Conservation (phyloP, 768 basidiomycete species). For the Favolaschia claudopus region DNA sequence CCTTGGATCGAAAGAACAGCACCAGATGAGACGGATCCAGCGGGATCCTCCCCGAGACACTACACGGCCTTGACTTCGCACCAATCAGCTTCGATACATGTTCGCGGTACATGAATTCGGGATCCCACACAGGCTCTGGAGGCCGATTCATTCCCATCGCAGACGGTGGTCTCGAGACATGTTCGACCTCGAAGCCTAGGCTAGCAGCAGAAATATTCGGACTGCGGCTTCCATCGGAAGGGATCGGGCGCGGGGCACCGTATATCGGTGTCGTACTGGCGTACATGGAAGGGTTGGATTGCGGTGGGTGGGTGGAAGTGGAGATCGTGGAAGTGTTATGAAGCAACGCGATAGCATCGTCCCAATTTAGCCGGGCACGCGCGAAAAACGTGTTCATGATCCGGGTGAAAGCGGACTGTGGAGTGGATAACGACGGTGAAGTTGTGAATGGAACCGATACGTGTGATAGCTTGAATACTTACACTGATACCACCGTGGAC, state of each 20-base stretch:
- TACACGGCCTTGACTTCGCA: conserved; percentile 69
- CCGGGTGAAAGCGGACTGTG: too few species aligned
- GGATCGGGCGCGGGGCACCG: background rate
- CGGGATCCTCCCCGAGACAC: conserved; percentile 72
- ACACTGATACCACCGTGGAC: too few species aligned
- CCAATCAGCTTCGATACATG: conserved; percentile 62
- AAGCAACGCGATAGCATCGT: too few species aligned
- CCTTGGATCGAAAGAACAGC: conserved; percentile 84
- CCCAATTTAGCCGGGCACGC: too few species aligned
- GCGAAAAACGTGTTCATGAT: too few species aligned
- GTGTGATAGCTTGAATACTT: too few species aligned
- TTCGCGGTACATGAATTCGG: conserved; percentile 61
- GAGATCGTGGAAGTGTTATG: too few species aligned
- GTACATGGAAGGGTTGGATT: conserved; percentile 8
- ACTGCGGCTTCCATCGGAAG: conserved; percentile 15
- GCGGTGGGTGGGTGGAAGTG: too few species aligned
- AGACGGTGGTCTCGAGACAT: conserved; percentile 28
- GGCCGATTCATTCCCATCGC: conserved; percentile 41
- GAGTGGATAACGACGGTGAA: too few species aligned
- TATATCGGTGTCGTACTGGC: conserved; percentile 11
- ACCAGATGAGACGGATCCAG: conserved; percentile 72
- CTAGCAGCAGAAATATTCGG: conserved; percentile 13
- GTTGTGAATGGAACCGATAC: too few species aligned
- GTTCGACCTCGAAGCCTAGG: conserved; percentile 21
- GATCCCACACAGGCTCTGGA: conserved; percentile 46